phyloP scores from a whole-genome alignment of 2,329 filamentous ascomycete species.

The Paecilomyces dactylethromorphus region DNA sequence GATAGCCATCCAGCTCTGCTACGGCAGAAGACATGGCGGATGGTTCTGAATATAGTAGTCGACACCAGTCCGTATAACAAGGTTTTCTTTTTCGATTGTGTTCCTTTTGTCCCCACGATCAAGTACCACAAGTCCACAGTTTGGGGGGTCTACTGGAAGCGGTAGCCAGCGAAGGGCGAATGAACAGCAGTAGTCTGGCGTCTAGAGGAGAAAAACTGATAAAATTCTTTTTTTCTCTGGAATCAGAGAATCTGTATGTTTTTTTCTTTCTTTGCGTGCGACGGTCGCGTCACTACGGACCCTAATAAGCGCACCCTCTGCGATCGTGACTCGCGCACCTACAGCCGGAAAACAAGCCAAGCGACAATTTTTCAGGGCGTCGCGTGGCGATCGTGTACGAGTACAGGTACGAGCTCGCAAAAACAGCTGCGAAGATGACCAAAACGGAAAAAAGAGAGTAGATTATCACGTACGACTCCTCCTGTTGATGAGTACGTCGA shows the following conservation, averaged over 20 bases:
- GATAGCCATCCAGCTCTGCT: constrained; percentile 80
- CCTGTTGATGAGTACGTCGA: constrained; percentile 1
- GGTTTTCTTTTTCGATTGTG: neutral
- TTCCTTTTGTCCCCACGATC: constrained; percentile 5
- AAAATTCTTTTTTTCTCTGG: constrained; percentile 14
- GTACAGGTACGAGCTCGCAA: constrained; percentile 24
- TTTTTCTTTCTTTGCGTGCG: constrained; percentile 14
- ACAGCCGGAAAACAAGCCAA: constrained; percentile 34
- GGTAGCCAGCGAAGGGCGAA: constrained; percentile 9
- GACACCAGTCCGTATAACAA: constrained; percentile 5
- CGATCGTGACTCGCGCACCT: constrained; percentile 25
- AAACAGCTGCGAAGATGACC: constrained; percentile 9
- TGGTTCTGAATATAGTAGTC: constrained; percentile 1
- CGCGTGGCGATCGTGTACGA: constrained; percentile 28
- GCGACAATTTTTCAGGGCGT: constrained; percentile 22
- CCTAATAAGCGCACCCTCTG: constrained; percentile 24
- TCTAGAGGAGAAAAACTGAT: constrained; percentile 10
- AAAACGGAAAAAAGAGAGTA: constrained; percentile 10
- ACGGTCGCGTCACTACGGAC: constrained; percentile 32
- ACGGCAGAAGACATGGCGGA: constrained; percentile 69
- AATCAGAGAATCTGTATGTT: constrained; percentile 3
- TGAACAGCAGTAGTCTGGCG: neutral
- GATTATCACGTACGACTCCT: constrained; percentile 19
- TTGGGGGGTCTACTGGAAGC: constrained; percentile 16
- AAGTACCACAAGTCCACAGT: constrained; percentile 9